phyloP scores from a whole-genome alignment of 805 yeast species.

The Danielozyma ontarioensis region DNA sequence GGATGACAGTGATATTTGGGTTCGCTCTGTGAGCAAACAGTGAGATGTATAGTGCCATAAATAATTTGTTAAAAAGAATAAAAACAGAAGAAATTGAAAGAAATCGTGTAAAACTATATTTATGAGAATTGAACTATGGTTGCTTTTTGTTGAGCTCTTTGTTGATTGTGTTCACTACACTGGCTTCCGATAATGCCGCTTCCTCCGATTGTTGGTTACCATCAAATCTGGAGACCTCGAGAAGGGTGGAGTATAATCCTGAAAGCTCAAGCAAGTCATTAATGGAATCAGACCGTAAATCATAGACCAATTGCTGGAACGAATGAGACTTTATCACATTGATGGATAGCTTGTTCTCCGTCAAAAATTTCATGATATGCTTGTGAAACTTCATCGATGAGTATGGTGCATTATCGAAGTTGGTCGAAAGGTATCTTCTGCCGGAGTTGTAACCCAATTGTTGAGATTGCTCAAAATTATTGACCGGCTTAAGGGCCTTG shows the following conservation, averaged over 20 bases:
- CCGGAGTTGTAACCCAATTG: constrained; percentile 8
- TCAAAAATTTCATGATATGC: constrained; percentile 44
- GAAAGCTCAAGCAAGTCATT: constrained; percentile 44
- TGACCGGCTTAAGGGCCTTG: neutral
- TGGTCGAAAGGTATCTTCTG: constrained; percentile 19
- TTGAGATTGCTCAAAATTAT: constrained; percentile 1
- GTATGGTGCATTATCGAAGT: constrained; percentile 40
- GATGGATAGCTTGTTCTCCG: constrained; percentile 48
- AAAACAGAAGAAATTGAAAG: too few relatives aligned
- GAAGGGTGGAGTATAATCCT: constrained; percentile 36
- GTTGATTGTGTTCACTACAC: constrained; percentile 17
- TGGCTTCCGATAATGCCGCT: constrained; percentile 18
- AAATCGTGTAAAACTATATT: neutral
- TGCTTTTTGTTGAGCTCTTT: constrained; percentile 10
- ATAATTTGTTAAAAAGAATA: too few relatives aligned
- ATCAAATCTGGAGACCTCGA: constrained; percentile 37
- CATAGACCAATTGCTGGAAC: constrained; percentile 47
- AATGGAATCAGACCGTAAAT: constrained; percentile 44
- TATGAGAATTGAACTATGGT: neutral
- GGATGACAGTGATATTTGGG: constrained; percentile 41
- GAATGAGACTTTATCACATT: constrained; percentile 44
- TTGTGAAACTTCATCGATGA: constrained; percentile 44
- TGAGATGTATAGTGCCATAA: neutral
- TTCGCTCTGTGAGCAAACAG: constrained; percentile 22
- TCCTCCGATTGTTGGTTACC: constrained; percentile 2